A percentile compares a stretch with the other conserved stretches of the same genome.
These are phyloP conservation scores for Russula ochroleuca DNA, from an alignment of 768 basidiomycete species.

Conservation along the genomic window DNA sequence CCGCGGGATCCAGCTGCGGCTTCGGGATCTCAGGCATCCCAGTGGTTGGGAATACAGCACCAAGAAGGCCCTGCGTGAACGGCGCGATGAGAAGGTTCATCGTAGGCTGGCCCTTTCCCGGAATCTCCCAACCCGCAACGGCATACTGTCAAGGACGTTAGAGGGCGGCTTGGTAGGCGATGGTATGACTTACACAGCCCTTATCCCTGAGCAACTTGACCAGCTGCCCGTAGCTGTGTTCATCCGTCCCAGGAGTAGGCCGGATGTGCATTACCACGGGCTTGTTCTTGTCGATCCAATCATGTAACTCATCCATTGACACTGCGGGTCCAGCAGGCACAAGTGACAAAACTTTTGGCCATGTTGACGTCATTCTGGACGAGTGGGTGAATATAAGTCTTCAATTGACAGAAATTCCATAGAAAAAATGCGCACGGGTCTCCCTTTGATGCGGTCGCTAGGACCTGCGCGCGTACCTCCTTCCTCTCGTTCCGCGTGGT, in stretches of 20 bases:
- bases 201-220: conserved; percentile 23
- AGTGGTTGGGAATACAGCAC: conserved; percentile 21
- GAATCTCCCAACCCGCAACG: conserved; percentile 24
- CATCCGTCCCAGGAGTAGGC: conserved; percentile 16
- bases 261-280: conserved; percentile 19
- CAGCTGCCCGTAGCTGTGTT: conserved; percentile 15
- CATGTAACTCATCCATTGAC: conserved; percentile 23
- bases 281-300: conserved; percentile 18
- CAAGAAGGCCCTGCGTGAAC: conserved; percentile 19
- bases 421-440: conserved; percentile 15
- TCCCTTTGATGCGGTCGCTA: conserved; percentile 13
- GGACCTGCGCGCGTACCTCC: conserved; percentile 24
- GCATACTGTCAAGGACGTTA: conserved; percentile 23
- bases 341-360: conserved; percentile 23
- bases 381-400: neutral
- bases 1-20: conserved; percentile 4
- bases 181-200: conserved; percentile 9
- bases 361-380: conserved; percentile 15
- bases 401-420: neutral
- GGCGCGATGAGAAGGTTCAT: conserved; percentile 25
- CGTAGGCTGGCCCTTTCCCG: conserved; percentile 8
- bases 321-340: conserved; percentile 16
- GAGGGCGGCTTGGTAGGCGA: neutral
- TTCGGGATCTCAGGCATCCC: conserved; percentile 25
- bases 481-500: conserved; percentile 23